These are phyloP conservation scores for Staphylotrichum tortipilum DNA, from an alignment of 495 filamentous ascomycete genomes.

Conservation along the genomic window DNA sequence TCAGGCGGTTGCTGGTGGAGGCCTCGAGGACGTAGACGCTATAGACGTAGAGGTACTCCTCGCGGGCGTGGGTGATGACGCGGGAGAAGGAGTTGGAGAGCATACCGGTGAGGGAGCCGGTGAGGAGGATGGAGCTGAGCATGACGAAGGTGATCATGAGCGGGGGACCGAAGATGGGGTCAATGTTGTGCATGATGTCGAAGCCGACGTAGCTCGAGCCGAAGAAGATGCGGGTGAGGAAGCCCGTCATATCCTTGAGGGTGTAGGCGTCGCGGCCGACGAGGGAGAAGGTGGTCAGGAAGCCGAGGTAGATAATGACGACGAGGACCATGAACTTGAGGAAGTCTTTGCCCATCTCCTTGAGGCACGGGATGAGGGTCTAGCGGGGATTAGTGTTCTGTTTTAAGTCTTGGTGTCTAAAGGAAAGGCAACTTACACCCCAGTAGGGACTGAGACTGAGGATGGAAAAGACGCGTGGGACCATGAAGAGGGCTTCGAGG, in stretches of 20 bases:
- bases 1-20: slow-evolving; percentile 68
- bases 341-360: slow-evolving; percentile 92
- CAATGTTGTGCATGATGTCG: slow-evolving; percentile 44
- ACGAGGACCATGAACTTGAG: slow-evolving; percentile 87
- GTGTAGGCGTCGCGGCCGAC: slow-evolving; percentile 71
- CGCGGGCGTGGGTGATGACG: slow-evolving; percentile 60
- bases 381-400: slow-evolving; percentile 4
- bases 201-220: slow-evolving; percentile 75
- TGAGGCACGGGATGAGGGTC: slow-evolving; percentile 68
- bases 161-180: slow-evolving; percentile 50
- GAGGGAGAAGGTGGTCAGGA: slow-evolving; percentile 85
- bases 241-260: slow-evolving; percentile 72
- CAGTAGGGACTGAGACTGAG: slow-evolving; percentile 87
- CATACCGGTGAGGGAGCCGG: slow-evolving; percentile 84
- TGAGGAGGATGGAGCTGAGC: slow-evolving; percentile 82
- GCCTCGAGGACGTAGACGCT: slow-evolving; percentile 69
- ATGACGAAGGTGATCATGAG: slow-evolving; percentile 76
- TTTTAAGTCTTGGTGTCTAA: too few species aligned
- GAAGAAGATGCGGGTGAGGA: slow-evolving; percentile 75
- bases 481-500: slow-evolving; percentile 81
- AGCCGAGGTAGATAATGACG: slow-evolving; percentile 72
- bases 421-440: slow-evolving; percentile 41
- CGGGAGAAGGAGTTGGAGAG: slow-evolving; percentile 83
- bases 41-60: slow-evolving; percentile 82
- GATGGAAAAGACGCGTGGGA: slow-evolving; percentile 83